Evolutionary conservation across 768 basidiomycete species (phyloP), one percentile per base, ranked within the genome.

Genomic region (Leccinum olivaceopallidum): DNA sequence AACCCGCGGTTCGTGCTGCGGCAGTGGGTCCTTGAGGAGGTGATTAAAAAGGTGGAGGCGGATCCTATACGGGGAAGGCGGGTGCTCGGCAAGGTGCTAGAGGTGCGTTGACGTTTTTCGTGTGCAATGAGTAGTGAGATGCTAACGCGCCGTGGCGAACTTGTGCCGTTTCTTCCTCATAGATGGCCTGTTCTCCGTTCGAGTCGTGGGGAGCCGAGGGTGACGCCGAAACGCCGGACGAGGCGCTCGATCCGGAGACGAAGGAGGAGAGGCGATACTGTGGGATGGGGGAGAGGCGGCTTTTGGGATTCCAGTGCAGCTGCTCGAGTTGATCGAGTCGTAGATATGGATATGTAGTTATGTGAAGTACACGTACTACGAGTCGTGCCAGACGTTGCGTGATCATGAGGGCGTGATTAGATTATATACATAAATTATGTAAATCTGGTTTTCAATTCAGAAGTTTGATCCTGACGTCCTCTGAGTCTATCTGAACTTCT

Each of bases 11-110:
- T 99, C 74, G 87, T 96, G 36, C 75, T 98, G 60, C 80, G 97
- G 61, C 97, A 98, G 75, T 98, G 97, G 97, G 77, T 98, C 9
- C 79, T 99, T 36, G 95, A 98, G 72, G 95, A 98, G 69, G 88
- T 92, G 24, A 98, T 98, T 69, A 74, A 76, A 62, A 83, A 83
- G 63, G 83, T 94, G 2, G 90, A 94, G 69, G 74, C 75, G 60
- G 90, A 94, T 67, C 70, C 78, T 10, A 77, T 78, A 22, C 82
- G 76, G 60, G 90, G 89, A 53, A 87, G 85, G 76, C 78, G 81
- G 60, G 76, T 90, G 3, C 76, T 98, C 55, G 86, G 85, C 13
- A 92, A 93, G 74, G 89, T 97, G 18, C 77, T 97, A 74, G 82
- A 90, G 77, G 92, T 92, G 63, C 67, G 87, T 60, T 10, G 18